Evolutionary conservation across 1,139 yeast genomes (phyloP).

Genomic region (Magnusiomyces tetraspermus): DNA sequence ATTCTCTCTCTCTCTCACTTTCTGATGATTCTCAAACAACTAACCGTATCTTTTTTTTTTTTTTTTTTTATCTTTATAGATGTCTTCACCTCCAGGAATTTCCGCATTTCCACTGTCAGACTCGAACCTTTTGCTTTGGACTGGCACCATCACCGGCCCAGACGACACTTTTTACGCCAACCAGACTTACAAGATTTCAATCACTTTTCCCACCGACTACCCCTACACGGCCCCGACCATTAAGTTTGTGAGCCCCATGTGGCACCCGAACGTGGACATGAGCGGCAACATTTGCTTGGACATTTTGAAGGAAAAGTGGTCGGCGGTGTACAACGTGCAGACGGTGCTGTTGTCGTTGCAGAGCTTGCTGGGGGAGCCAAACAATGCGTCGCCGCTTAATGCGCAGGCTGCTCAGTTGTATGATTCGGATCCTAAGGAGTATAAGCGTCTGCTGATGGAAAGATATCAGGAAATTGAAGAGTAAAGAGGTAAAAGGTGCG

Average conservation of each 20-base stretch:
- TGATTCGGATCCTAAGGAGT: conserved; percentile 39
- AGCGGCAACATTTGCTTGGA: conserved; percentile 53
- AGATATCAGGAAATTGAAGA: conserved; percentile 39
- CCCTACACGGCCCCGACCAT: conserved; percentile 56
- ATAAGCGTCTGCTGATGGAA: conserved; percentile 37
- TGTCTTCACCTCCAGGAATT: conserved; percentile 42
- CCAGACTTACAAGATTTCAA: conserved; percentile 43
- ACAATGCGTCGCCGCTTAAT: conserved; percentile 44
- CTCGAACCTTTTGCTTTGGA: conserved; percentile 48
- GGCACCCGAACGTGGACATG: conserved; percentile 65
- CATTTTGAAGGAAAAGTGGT: conserved; percentile 54
- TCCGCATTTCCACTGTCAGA: conserved; percentile 47
- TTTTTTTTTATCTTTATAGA: conserved; percentile 20
- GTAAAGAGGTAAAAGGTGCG: no score
- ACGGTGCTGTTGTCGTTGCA: conserved; percentile 51
- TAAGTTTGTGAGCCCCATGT: conserved; percentile 54
- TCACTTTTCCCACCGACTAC: conserved; percentile 50
- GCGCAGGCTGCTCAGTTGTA: conserved; percentile 44
- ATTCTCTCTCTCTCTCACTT: background rate
- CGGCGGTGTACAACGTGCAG: conserved; percentile 57
- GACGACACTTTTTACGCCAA: conserved; percentile 51
- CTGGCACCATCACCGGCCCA: conserved; percentile 57
- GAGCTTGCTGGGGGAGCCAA: conserved; percentile 48
- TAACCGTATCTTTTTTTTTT: background rate
- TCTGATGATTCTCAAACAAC: background rate